Base-by-base conservation (phyloP, 176 grass and related monocot species). In the Echinochloa phyllopogon region DNA sequence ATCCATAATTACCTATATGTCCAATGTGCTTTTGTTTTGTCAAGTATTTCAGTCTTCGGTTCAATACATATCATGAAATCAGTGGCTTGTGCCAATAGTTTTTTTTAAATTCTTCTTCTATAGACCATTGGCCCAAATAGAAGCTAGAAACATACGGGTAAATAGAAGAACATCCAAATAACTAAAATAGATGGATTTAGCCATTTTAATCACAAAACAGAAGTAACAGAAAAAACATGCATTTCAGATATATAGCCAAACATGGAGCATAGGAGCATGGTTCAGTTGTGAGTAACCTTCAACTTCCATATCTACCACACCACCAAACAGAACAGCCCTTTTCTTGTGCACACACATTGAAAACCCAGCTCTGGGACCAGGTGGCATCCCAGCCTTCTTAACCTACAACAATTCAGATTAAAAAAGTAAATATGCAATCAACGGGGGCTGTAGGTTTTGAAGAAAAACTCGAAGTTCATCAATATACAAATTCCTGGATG, bases 261-360 rank as follows among this genome's bases (percentile, higher is more conserved):
- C 27, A 83, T 42, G 52, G 48, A 83, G 65, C 72, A 72, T 53
- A 82, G 17, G 55, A 79, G 25, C 76, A 72, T 51, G 86, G 21
- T 80, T 90, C 57, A 75, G 55, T 74, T 88, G 72, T 59, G 68
- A 72, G 27, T 83, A 75, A 98, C 96, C 96, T 98, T 94, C 85
- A 71, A 92, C 83, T 94, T 98, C 96, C 96, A 95, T 98, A 87
- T 98, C 96, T 62, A 95, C 85, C 43, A 98, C 93, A 59, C 96
- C 96, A 57, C 96, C 93, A 81, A 98, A 98, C 59, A 98, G 92
- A 58, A 95, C 89, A 79, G 93, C 96, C 72, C 96, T 84, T 83
- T 93, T 98, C 88, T 95, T 98, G 87, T 98, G 93, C 66, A 98
- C 85, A 84, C 87, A 94, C 89, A 95, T 95, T 38, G 96, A 98